These are phyloP conservation scores for Aegilops bicornis DNA, from an alignment of 176 grass and related monocot species.

Conservation along the genomic window DNA sequence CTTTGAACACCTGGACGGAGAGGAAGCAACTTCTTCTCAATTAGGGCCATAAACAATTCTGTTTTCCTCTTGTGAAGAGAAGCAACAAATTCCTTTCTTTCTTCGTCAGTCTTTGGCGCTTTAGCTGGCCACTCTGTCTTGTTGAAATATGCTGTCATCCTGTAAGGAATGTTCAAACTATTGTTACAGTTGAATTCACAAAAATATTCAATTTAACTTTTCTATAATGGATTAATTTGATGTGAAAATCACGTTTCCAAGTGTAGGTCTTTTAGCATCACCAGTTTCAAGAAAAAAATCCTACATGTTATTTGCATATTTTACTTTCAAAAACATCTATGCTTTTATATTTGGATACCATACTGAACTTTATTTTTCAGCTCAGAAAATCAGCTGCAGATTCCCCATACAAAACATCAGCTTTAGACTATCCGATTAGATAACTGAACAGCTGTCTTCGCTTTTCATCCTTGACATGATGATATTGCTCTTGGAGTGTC, in stretches of 20 bases:
- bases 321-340: neutral
- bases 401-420: neutral
- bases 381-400: neutral
- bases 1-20: conserved; percentile 96
- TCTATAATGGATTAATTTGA: neutral
- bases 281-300: neutral
- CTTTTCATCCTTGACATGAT: neutral
- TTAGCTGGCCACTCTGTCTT: conserved; percentile 82
- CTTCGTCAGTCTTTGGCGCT: conserved; percentile 67
- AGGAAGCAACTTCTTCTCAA: conserved; percentile 97
- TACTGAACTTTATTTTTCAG: neutral
- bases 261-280: neutral
- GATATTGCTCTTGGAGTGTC: neutral
- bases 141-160: conserved; percentile 98
- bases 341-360: neutral
- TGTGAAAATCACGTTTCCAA: neutral
- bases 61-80: conserved; percentile 97
- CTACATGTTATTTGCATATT: neutral
- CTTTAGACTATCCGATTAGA: neutral
- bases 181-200: conserved; percentile 5
- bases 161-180: conserved; percentile 28
- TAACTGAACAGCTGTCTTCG: neutral
- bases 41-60: conserved; percentile 87
- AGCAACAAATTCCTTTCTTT: conserved; percentile 88
- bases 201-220: neutral